Percentiles rank a stretch among this genome's conserved stretches.
phyloP scores from a whole-genome alignment of 2,329 filamentous ascomycete species.

The Aquanectria penicillioides region DNA sequence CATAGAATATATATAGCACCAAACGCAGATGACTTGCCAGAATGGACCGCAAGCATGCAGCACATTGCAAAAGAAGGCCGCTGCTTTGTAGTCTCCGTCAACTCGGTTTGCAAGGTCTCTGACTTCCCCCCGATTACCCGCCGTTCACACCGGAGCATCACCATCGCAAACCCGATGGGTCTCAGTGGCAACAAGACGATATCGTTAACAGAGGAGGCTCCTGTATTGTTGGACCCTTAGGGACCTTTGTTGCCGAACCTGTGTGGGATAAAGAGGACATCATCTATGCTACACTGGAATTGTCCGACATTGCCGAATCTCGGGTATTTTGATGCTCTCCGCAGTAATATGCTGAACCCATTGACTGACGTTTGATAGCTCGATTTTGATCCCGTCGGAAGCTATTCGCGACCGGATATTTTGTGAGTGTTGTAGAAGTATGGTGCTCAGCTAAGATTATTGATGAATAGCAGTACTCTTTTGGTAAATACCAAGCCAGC shows the following conservation, averaged over 20 bases:
- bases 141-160: not conserved
- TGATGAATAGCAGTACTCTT: not conserved
- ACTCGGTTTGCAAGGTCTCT: not conserved
- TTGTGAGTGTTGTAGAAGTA: too few species aligned
- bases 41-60: not conserved
- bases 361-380: not conserved
- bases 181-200: not conserved
- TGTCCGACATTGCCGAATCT: not conserved
- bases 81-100: not conserved
- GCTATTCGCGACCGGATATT: not conserved
- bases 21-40: not conserved
- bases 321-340: not conserved
- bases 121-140: not conserved
- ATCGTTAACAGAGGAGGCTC: not conserved
- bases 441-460: too few species aligned
- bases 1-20: not conserved
- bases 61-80: constrained; percentile 6
- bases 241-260: not conserved
- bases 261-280: constrained; percentile 5
- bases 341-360: not conserved
- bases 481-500: not conserved
- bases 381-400: not conserved
- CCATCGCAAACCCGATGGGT: not conserved
- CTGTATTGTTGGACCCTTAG: not conserved
- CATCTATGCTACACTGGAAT: not conserved